Evolutionary conservation across 1,139 yeast species (phyloP).

Genomic region (Nakaseomyces sp.): DNA sequence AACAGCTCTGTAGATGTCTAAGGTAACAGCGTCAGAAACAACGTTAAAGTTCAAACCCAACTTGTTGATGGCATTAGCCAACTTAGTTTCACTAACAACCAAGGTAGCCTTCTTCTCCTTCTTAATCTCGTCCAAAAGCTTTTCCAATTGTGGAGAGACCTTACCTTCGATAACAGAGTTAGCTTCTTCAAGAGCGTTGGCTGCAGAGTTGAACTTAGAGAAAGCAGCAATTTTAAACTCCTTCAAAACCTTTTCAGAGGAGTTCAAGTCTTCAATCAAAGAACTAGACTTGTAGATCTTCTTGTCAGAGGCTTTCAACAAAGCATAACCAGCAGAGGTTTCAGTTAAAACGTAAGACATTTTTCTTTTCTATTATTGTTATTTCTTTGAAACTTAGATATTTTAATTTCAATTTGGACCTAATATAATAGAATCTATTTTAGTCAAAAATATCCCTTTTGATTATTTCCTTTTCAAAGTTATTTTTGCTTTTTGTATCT

Average conservation of each 20-base stretch:
- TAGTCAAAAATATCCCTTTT: neutral
- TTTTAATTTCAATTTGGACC: neutral
- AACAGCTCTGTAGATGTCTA: slow-evolving; percentile 91
- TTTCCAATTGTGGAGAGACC: slow-evolving; percentile 76
- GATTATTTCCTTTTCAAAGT: too few species aligned
- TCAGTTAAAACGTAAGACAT: slow-evolving; percentile 96
- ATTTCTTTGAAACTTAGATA: neutral
- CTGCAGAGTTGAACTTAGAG: slow-evolving; percentile 89
- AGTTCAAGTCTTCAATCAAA: slow-evolving; percentile 67
- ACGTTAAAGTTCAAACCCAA: slow-evolving; percentile 81
- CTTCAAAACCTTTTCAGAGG: slow-evolving; percentile 70
- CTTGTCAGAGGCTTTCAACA: slow-evolving; percentile 94
- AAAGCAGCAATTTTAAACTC: slow-evolving; percentile 89
- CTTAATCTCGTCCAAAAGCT: slow-evolving; percentile 69
- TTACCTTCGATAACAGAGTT: slow-evolving; percentile 87
- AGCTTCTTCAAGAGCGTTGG: slow-evolving; percentile 93
- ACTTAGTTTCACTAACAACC: slow-evolving; percentile 88
- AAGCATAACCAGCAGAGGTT: slow-evolving; percentile 97
- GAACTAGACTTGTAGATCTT: slow-evolving; percentile 82
- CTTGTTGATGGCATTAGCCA: slow-evolving; percentile 94
- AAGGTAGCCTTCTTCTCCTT: slow-evolving; percentile 84
- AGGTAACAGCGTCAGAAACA: slow-evolving; percentile 88
- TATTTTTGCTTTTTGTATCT: too few species aligned
- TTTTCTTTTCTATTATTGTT: slow-evolving; percentile 6
- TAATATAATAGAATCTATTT: too few species aligned